Conservation (phyloP, 2,329 filamentous ascomycete genomes). For the Thielaviopsis euricoi region DNA sequence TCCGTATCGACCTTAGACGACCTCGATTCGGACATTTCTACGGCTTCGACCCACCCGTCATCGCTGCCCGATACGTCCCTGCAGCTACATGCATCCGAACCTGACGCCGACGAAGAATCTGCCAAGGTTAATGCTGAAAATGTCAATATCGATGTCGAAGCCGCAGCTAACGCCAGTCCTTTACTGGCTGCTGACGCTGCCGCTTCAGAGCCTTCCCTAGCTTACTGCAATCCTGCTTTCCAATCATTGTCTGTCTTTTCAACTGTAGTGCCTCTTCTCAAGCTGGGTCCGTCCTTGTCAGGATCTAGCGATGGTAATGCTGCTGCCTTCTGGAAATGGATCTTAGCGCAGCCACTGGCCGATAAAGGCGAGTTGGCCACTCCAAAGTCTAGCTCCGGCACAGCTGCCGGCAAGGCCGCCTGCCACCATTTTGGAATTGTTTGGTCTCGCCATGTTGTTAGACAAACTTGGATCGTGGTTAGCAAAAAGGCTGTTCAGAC, state of each 20-base stretch:
- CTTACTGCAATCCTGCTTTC: slow-evolving; percentile 22
- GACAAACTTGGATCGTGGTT: slow-evolving; percentile 23
- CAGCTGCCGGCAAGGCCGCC: slow-evolving; percentile 13
- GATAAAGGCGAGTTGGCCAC: neutral
- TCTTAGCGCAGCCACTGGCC: slow-evolving; percentile 10
- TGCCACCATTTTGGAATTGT: slow-evolving; percentile 20
- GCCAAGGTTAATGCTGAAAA: neutral
- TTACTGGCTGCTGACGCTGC: neutral
- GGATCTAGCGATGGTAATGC: slow-evolving; percentile 16
- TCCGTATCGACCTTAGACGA: slow-evolving; percentile 8
- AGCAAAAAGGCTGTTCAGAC: slow-evolving; percentile 21
- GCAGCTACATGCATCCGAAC: neutral
- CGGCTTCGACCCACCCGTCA: slow-evolving; percentile 3
- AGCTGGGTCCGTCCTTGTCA: neutral
- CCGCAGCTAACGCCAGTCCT: neutral
- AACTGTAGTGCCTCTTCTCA: slow-evolving; percentile 16
- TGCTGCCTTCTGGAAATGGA: slow-evolving; percentile 24
- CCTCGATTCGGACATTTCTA: slow-evolving; percentile 5
- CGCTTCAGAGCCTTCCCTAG: slow-evolving; percentile 11
- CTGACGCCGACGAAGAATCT: neutral
- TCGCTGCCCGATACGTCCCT: neutral
- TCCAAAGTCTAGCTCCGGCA: slow-evolving; percentile 8
- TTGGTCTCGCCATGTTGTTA: slow-evolving; percentile 23
- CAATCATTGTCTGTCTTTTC: slow-evolving; percentile 18
- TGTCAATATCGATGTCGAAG: neutral